Base-by-base conservation (phyloP, 2,329 filamentous ascomycete species). In the Colletotrichum chlorophyti region DNA sequence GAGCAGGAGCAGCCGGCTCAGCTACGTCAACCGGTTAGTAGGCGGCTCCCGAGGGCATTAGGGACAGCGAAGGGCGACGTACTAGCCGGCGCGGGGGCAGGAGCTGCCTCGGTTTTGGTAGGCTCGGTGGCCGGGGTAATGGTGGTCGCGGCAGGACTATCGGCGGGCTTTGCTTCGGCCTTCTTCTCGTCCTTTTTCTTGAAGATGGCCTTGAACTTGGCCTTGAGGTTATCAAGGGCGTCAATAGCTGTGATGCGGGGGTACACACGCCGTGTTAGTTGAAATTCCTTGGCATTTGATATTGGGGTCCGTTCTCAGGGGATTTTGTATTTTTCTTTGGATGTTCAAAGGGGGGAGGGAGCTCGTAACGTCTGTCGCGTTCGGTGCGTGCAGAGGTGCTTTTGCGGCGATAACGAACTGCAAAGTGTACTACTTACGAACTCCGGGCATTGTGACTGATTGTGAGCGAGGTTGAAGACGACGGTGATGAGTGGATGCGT, bases 371-470 rank as follows among this genome's bases (percentile, higher is more conserved):
- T n/a, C n/a, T n/a, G n/a, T n/a, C n/a, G n/a, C n/a, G n/a, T n/a
- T n/a, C n/a, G n/a, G n/a, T n/a, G n/a, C n/a, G n/a, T n/a, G n/a
- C n/a, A n/a, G n/a, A n/a, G n/a, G n/a, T n/a, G n/a, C n/a, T n/a
- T n/a, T n/a, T n/a, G n/a, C n/a, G n/a, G n/a, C n/a, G n/a, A n/a
- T n/a, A n/a, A n/a, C n/a, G n/a, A n/a, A n/a, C n/a, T n/a, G n/a
- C n/a, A n/a, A n/a, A n/a, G n/a, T n/a, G n/a, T n/a, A n/a, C n/a
- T 43, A 80, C 79, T 74, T 72, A 83, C 81, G 80, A 70, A 83
- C 75, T 64, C 80, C 80, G 70, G 77, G 76, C 81, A 84, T 83
- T 42, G 63, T 81, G 70, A 63, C 67, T 67, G 66, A 63, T 50
- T 49, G 19, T 24, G n/a, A 15, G 26, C n/a, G 21, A n/a, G 17